Evolutionary conservation across 2,329 filamentous ascomycete species (phyloP), one percentile per base, ranked within the genome.

Genomic region (Talaromyces sp.): DNA sequence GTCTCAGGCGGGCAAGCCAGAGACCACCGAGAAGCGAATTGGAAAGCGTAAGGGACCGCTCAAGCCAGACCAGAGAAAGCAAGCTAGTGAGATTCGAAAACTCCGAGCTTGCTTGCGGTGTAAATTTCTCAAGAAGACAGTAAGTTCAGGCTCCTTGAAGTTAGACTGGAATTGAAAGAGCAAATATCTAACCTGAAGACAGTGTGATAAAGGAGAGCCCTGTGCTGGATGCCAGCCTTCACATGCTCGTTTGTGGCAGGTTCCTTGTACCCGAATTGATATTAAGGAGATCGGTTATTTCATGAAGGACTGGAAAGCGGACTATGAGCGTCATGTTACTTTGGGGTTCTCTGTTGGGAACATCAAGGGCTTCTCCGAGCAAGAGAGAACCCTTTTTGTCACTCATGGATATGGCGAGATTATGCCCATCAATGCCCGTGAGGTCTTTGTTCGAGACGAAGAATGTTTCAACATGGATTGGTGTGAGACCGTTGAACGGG

Each of bases 221-320:
- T 97, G 93, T 75, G 89, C 88, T 67, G 93, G 93, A 50, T 97
- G 93, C 79, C 89, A 96, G 78, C 93, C 93, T 53, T 96, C 92
- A 19, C 93, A 97, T 74, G 93, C 93, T 63, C 87, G 93, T 63
- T 81, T 97, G 54, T 97, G 93, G 93, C 92, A 97, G 77, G 93
- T 97, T 45, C 93, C 93, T 61, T 97, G 93, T 81, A 97, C 93
- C 40, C 89, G 93, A 62, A 96, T 97, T 69, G 93, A 97, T 74
- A 97, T 97, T 81, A 97, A 96, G 82, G 93, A 97, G 69, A 96
- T 97, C 68, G 89, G 86, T 43, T 96, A 95, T 76, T 97, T 97
- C 80, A 94, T 97, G 89, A 97, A 97, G 81, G 93, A 97, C 75
- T 97, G 92, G 92, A 96, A 93, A 77, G 92, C 91, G 45, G 93